These are phyloP conservation scores for Suhomyces ambrosiae DNA, from an alignment of 1,139 yeast genomes.

Conservation along the genomic window DNA sequence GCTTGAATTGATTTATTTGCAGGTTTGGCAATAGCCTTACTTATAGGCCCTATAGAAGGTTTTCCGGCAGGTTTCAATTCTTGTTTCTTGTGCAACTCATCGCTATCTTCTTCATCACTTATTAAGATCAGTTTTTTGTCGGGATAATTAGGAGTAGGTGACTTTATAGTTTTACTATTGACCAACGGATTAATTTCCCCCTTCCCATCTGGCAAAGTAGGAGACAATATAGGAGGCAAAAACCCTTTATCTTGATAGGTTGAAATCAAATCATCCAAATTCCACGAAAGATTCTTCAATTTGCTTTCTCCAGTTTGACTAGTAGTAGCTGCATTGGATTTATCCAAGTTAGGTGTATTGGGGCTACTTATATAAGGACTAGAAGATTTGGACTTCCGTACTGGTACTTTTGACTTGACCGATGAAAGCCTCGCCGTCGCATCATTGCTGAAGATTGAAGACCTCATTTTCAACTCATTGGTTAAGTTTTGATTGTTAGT, in stretches of 20 bases:
- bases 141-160: constrained; percentile 6
- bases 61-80: background rate
- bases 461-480: constrained; percentile 28
- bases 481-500: background rate
- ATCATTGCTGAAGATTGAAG: constrained; percentile 39
- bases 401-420: constrained; percentile 14
- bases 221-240: constrained; percentile 46
- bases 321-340: background rate
- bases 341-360: constrained; percentile 15
- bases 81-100: constrained; percentile 2
- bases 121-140: background rate
- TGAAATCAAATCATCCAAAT: constrained; percentile 41
- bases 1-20: constrained; percentile 1
- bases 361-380: constrained; percentile 22
- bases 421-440: constrained; percentile 13
- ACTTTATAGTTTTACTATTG: constrained; percentile 1
- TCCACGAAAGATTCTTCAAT: constrained; percentile 32
- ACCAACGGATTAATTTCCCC: constrained; percentile 4
- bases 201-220: constrained; percentile 37
- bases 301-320: constrained; percentile 7
- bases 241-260: constrained; percentile 38
- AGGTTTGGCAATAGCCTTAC: background rate
- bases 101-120: constrained; percentile 11
- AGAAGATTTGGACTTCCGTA: constrained; percentile 19
- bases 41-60: background rate